Evolutionary conservation across 768 basidiomycete species (phyloP).

Genomic region (Termitomyces sp.): DNA sequence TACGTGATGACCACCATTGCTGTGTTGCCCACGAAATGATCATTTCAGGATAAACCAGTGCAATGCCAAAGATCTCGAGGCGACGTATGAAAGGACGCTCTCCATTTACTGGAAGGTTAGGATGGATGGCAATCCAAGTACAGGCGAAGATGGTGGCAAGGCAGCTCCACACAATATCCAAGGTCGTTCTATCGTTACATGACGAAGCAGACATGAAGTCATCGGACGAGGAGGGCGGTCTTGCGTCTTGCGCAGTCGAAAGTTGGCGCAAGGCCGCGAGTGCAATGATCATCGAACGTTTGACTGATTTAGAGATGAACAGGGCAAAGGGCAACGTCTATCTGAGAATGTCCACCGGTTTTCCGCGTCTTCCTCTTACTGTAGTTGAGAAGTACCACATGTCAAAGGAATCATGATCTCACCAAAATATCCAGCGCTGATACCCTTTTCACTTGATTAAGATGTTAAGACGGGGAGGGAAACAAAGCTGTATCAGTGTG

Average conservation of each 20-base stretch:
- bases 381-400: no score
- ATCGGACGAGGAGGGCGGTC: background rate
- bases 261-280: background rate
- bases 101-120: constrained; percentile 21
- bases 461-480: no score
- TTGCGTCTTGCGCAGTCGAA: background rate
- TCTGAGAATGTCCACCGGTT: background rate
- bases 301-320: background rate
- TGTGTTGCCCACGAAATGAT: constrained; percentile 20
- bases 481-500: no score
- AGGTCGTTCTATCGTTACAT: constrained; percentile 7
- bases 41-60: constrained; percentile 22
- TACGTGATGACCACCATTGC: constrained; percentile 20
- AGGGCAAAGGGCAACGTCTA: background rate
- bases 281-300: background rate
- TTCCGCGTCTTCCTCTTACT: background rate
- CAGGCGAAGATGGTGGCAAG: constrained; percentile 4
- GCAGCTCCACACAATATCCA: constrained; percentile 25
- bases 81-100: background rate
- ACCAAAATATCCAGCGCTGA: no score
- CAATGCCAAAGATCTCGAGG: constrained; percentile 5
- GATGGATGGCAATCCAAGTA: constrained; percentile 20
- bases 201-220: background rate
- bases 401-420: no score
- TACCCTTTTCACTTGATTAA: no score